These are phyloP conservation scores for Lentinula raphanica DNA, from an alignment of 768 basidiomycete genomes.

Conservation along the genomic window DNA sequence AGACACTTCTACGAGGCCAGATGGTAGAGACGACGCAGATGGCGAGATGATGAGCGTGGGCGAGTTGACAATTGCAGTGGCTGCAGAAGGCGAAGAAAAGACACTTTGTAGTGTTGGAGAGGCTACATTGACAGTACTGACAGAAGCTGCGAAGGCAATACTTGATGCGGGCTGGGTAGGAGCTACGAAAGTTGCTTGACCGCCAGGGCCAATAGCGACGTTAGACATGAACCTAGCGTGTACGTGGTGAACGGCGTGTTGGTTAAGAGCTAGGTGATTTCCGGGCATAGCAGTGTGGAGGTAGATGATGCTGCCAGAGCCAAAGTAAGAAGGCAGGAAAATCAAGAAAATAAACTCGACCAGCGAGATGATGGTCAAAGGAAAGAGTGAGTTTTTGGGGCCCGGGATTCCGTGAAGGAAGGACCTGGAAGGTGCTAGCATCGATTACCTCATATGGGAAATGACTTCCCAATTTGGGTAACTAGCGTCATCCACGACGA, in stretches of 20 bases:
- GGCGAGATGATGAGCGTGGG: not conserved
- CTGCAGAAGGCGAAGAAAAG: not conserved
- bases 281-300: not conserved
- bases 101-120: not conserved
- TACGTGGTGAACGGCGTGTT: slow-evolving; percentile 5
- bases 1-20: not conserved
- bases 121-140: not conserved
- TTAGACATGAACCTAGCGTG: slow-evolving; percentile 5
- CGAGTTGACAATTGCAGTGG: not conserved
- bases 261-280: slow-evolving; percentile 1
- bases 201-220: slow-evolving; percentile 3
- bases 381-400: not conserved
- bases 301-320: not conserved
- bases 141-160: not conserved
- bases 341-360: not conserved
- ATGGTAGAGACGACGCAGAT: not conserved
- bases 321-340: not conserved
- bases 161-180: not conserved
- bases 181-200: not conserved
- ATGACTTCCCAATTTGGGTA: not conserved
- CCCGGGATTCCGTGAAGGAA: too few relatives aligned
- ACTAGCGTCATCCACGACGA: too few relatives aligned
- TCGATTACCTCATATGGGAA: not conserved
- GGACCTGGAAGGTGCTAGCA: too few relatives aligned
- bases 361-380: not conserved